Percentiles rank a stretch among this genome's conserved stretches.
Evolutionary conservation across 495 filamentous ascomycete species (phyloP).

Genomic region (Lasiosphaeriaceae sp.): DNA sequence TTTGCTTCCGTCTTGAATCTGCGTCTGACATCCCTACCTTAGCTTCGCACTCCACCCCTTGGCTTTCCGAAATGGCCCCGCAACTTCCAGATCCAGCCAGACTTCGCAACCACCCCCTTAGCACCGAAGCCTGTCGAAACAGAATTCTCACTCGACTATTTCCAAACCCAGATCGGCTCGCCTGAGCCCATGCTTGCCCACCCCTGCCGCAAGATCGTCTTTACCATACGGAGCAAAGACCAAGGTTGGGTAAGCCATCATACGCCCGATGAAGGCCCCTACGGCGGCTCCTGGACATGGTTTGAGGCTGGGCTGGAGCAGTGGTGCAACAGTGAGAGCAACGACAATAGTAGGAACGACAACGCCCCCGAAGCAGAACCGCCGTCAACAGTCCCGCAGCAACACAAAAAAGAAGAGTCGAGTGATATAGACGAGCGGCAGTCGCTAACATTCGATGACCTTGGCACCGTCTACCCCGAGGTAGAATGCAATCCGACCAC

Average conservation of each 20-base stretch:
- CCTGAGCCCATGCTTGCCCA: constrained; percentile 30
- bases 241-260: constrained; percentile 56
- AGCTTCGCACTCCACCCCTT: constrained; percentile 40
- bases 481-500: constrained; percentile 1
- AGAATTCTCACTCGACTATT: constrained; percentile 28
- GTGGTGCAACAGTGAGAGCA: constrained; percentile 23
- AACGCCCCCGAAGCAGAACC: not conserved
- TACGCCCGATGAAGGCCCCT: constrained; percentile 39
- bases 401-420: not conserved
- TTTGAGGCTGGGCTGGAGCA: constrained; percentile 60
- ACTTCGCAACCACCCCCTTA: constrained; percentile 1
- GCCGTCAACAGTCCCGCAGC: not conserved
- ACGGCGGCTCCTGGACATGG: constrained; percentile 61
- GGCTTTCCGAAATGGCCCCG: constrained; percentile 31
- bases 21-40: not conserved
- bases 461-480: constrained; percentile 17
- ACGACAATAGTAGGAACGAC: not conserved
- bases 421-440: too few species aligned
- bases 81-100: constrained; percentile 12
- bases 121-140: constrained; percentile 13
- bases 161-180: constrained; percentile 28
- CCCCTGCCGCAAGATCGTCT: constrained; percentile 58
- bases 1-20: not conserved
- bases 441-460: not conserved
- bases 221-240: constrained; percentile 60